Conservation (phyloP, 176 grass and related monocot species). For the Dendrocalamus sinicus region DNA sequence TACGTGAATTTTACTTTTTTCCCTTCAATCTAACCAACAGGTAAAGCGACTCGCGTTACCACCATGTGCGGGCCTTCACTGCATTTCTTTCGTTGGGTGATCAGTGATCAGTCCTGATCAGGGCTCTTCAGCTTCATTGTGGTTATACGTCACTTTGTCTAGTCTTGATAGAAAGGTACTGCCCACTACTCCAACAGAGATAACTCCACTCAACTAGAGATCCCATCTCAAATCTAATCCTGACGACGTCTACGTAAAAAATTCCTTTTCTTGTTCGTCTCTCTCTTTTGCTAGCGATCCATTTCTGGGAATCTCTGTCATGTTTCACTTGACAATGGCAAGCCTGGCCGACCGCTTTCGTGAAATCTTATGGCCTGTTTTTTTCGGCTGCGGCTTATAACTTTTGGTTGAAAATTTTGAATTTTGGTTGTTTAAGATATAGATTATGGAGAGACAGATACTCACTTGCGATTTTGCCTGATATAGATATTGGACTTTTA, state of each 20-base stretch:
- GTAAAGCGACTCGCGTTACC: no score
- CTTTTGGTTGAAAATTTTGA: no score
- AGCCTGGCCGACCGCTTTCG: not conserved
- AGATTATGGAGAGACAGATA: no score
- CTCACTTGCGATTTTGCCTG: no score
- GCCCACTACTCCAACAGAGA: not conserved
- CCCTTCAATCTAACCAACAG: no score
- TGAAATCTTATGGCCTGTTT: not conserved
- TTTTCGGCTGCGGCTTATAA: no score
- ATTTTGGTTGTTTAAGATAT: no score
- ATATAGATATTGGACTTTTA: no score
- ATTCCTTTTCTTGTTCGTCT: not conserved
- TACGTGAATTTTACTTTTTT: no score
- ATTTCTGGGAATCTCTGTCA: not conserved
- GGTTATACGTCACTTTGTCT: not conserved
- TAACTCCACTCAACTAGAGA: not conserved
- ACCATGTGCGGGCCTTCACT: no score
- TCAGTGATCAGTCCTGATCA: not conserved
- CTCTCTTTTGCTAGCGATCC: not conserved
- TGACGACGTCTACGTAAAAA: not conserved
- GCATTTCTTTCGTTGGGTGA: no score
- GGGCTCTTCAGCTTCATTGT: not conserved
- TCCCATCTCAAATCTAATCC: not conserved
- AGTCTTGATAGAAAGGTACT: not conserved
- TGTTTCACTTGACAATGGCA: not conserved